Conservation (phyloP, 345 rosid genomes). For the Lepidium aucheri region DNA sequence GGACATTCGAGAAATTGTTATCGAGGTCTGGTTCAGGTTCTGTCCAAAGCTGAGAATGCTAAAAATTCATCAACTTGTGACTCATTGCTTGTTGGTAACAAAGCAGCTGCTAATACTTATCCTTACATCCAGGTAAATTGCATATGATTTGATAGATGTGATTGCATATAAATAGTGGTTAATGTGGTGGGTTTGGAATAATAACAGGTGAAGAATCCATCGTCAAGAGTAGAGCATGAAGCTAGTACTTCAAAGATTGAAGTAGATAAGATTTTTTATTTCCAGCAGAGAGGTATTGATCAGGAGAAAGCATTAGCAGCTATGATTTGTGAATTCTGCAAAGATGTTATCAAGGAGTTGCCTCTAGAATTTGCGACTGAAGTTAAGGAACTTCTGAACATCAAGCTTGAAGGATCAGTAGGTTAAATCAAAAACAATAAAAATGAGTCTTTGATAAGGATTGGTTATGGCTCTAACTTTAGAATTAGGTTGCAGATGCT, state of each 20-base stretch:
- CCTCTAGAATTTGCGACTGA: slow-evolving; percentile 90
- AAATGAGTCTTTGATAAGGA: background rate
- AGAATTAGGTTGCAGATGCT: no score
- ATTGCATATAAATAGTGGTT: no score
- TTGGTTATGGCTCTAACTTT: no score
- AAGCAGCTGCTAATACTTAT: slow-evolving; percentile 85
- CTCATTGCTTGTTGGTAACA: slow-evolving; percentile 94
- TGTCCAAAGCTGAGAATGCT: slow-evolving; percentile 86
- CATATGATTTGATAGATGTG: background rate
- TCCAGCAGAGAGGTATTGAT: slow-evolving; percentile 91
- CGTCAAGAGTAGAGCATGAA: no score
- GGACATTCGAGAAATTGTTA: no score
- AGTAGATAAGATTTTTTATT: slow-evolving; percentile 92
- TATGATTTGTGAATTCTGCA: slow-evolving; percentile 88
- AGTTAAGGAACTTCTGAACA: slow-evolving; percentile 22
- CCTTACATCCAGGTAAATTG: slow-evolving; percentile 84
- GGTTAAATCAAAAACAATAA: slow-evolving; percentile 40
- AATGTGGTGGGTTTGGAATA: background rate
- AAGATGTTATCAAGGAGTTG: slow-evolving; percentile 78
- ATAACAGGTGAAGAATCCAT: slow-evolving; percentile 75
- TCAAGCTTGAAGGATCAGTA: slow-evolving; percentile 40
- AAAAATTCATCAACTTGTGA: slow-evolving; percentile 85
- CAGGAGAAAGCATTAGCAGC: slow-evolving; percentile 96
- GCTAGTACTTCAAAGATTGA: slow-evolving; percentile 93
- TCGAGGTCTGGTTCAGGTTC: slow-evolving; percentile 59